A percentile compares a stretch with the other conserved stretches of the same genome.
phyloP scores from a whole-genome alignment of 192 early-diverging fungal genomes.

The Mortierella alpina region DNA sequence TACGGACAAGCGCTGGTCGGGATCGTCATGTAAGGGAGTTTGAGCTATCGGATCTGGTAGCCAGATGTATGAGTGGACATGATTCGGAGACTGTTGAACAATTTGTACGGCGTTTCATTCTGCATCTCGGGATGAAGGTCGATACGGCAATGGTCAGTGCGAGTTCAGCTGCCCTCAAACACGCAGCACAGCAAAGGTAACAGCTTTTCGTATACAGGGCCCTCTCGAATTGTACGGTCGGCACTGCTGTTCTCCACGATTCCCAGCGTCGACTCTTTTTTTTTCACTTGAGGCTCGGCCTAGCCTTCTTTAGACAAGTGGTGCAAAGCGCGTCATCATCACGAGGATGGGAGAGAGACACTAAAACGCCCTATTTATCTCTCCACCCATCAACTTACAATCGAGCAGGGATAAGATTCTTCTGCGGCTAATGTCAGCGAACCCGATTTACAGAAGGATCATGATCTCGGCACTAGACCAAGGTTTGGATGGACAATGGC shows the following conservation, averaged over 20 bases:
- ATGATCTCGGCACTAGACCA: constrained; percentile 27
- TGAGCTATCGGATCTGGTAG: constrained; percentile 31
- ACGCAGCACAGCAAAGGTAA: constrained; percentile 48
- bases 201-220: background rate
- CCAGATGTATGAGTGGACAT: constrained; percentile 25
- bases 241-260: background rate
- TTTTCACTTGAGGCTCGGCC: background rate
- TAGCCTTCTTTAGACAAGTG: background rate
- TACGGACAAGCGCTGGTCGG: constrained; percentile 6
- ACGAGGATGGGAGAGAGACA: background rate
- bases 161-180: constrained; percentile 16
- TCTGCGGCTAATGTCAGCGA: constrained; percentile 32
- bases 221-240: background rate
- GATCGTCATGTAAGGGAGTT: constrained; percentile 2
- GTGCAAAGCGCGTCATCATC: constrained; percentile 7
- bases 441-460: constrained; percentile 35
- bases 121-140: constrained; percentile 40
- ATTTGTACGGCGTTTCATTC: constrained; percentile 13
- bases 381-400: background rate
- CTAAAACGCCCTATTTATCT: background rate
- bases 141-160: constrained; percentile 46
- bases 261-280: background rate
- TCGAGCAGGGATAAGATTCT: constrained; percentile 36
- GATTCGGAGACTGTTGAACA: constrained; percentile 27
- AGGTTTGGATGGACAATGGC: constrained; percentile 11